A percentile compares a stretch with the other conserved stretches of the same genome.
Conservation (phyloP, 306 rosid species). For the Malus sylvestris region DNA sequence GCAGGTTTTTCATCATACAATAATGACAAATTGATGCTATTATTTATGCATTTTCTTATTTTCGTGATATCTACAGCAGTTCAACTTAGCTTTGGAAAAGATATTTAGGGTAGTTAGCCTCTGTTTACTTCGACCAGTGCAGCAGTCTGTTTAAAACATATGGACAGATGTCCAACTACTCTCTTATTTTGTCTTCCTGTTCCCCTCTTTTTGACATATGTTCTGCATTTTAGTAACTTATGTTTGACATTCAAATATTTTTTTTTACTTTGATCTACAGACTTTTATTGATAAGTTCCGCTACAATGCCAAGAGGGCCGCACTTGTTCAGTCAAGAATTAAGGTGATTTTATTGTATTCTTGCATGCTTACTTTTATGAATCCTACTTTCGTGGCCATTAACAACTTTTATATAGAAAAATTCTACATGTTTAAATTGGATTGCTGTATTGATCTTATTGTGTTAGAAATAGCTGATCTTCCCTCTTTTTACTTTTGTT, state of each 20-base stretch:
- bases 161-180: not conserved
- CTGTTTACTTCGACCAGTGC: not conserved
- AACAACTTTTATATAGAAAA: not conserved
- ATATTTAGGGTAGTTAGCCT: not conserved
- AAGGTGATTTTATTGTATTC: constrained; percentile 51
- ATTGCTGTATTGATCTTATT: constrained; percentile 12
- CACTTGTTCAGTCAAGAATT: constrained; percentile 99
- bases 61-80: not conserved
- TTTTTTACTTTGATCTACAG: constrained; percentile 40
- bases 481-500: constrained; percentile 6
- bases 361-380: not conserved
- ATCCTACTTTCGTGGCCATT: not conserved
- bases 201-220: not conserved
- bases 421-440: not conserved
- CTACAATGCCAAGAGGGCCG: constrained; percentile 96
- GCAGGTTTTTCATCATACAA: constrained; percentile 53
- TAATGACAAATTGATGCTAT: not conserved
- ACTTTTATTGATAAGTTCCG: constrained; percentile 95
- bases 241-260: constrained; percentile 23
- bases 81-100: not conserved
- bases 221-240: constrained; percentile 6
- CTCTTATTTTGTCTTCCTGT: not conserved
- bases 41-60: constrained; percentile 4
- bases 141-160: not conserved
- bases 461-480: not conserved